Conservation (phyloP, 371 early-diverging fungal genomes). For the Mortierella sp. region DNA sequence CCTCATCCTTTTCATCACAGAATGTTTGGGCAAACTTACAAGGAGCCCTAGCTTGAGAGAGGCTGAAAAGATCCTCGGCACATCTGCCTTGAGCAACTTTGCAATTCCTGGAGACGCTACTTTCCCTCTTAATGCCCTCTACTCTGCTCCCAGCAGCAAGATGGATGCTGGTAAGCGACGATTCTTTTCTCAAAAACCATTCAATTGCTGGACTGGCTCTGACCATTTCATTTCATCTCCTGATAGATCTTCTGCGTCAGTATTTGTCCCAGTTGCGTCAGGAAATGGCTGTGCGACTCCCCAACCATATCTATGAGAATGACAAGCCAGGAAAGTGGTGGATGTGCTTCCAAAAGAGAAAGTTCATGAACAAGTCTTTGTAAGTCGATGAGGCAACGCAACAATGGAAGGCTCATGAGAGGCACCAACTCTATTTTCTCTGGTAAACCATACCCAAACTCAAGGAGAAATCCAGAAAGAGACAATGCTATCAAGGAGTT, state of each 20-base stretch:
- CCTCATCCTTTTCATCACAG: slow-evolving; percentile 91
- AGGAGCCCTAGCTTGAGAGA: slow-evolving; percentile 74
- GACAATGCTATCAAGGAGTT: background rate
- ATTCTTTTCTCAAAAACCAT: background rate
- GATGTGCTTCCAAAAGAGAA: slow-evolving; percentile 97
- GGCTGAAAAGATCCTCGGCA: slow-evolving; percentile 81
- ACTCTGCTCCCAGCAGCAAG: slow-evolving; percentile 79
- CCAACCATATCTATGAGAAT: slow-evolving; percentile 83
- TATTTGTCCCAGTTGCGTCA: slow-evolving; percentile 93
- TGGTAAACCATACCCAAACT: slow-evolving; percentile 1
- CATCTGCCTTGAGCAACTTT: slow-evolving; percentile 90
- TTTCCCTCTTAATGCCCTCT: slow-evolving; percentile 94
- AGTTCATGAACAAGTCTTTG: slow-evolving; percentile 93
- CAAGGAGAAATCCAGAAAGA: background rate
- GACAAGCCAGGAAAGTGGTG: slow-evolving; percentile 97
- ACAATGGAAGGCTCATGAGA: background rate
- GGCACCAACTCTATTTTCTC: background rate
- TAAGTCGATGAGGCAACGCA: slow-evolving; percentile 36
- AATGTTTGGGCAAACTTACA: slow-evolving; percentile 81
- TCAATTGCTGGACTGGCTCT: background rate
- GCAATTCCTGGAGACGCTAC: slow-evolving; percentile 92
- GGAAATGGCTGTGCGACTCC: slow-evolving; percentile 85
- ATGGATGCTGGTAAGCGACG: slow-evolving; percentile 77
- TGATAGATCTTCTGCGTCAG: slow-evolving; percentile 81
- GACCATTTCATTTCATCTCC: background rate